Conservation (phyloP, 805 yeast species). For the Ogataea nitratoaversa region DNA sequence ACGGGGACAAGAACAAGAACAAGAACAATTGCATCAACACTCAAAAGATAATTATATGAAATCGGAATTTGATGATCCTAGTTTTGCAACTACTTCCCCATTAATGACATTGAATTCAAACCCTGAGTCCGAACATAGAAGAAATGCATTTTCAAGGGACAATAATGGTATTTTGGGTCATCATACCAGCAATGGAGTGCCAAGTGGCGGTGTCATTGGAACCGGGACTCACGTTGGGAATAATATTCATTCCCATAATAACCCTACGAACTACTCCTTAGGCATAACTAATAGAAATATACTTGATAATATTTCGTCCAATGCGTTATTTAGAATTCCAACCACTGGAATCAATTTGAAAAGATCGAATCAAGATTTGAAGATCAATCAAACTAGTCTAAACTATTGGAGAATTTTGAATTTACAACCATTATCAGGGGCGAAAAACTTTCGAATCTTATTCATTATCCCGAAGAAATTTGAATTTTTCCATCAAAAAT, state of each 20-base stretch:
- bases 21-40: neutral
- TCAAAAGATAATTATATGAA: too few relatives aligned
- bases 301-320: constrained; percentile 11
- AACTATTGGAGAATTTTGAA: constrained; percentile 55
- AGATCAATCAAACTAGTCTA: constrained; percentile 44
- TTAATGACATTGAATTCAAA: constrained; percentile 20
- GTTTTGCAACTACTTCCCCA: constrained; percentile 31
- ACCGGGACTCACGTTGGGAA: too few relatives aligned
- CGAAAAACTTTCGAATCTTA: constrained; percentile 50
- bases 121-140: constrained; percentile 13
- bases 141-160: constrained; percentile 1
- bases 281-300: constrained; percentile 8
- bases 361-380: constrained; percentile 36
- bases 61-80: constrained; percentile 36
- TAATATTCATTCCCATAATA: too few relatives aligned
- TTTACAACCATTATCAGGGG: constrained; percentile 47
- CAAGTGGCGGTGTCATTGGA: too few relatives aligned
- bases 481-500: constrained; percentile 26
- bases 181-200: too few relatives aligned
- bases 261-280: too few relatives aligned
- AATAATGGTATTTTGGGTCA: neutral
- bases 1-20: constrained; percentile 2
- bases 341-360: constrained; percentile 33
- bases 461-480: constrained; percentile 34
- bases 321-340: constrained; percentile 32